A percentile compares a stretch with the other conserved stretches of the same genome.
Evolutionary conservation across 2,329 filamentous ascomycete species (phyloP).

Genomic region (Aschersonia sp.): DNA sequence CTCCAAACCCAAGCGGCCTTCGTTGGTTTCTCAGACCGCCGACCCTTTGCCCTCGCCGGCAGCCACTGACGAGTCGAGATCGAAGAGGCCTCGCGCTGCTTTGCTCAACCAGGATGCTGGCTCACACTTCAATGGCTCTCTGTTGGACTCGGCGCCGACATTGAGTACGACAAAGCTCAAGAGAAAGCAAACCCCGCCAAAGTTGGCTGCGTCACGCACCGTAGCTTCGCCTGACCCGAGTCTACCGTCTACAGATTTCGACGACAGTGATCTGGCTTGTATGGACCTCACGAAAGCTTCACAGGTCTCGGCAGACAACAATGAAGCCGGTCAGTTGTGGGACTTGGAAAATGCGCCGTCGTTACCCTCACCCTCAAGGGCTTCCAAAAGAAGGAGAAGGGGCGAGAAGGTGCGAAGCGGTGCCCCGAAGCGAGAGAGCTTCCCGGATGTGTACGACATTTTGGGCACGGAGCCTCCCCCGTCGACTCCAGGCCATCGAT

Average conservation of each 20-base stretch:
- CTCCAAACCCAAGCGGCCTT: slow-evolving; percentile 28
- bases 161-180: slow-evolving; percentile 8
- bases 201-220: slow-evolving; percentile 9
- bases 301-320: slow-evolving; percentile 18
- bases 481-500: slow-evolving; percentile 17
- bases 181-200: slow-evolving; percentile 11
- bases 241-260: slow-evolving; percentile 20
- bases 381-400: slow-evolving; percentile 38
- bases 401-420: slow-evolving; percentile 26
- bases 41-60: slow-evolving; percentile 27
- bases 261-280: slow-evolving; percentile 19
- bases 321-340: slow-evolving; percentile 26
- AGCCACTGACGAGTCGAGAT: slow-evolving; percentile 8
- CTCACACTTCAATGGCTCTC: too few relatives aligned
- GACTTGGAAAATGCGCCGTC: slow-evolving; percentile 25
- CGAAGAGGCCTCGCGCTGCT: slow-evolving; percentile 6
- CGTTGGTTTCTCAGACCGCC: slow-evolving; percentile 25
- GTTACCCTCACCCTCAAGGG: slow-evolving; percentile 20
- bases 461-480: slow-evolving; percentile 24
- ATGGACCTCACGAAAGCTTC: slow-evolving; percentile 26
- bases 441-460: slow-evolving; percentile 38
- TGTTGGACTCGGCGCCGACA: too few relatives aligned
- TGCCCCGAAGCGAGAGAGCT: slow-evolving; percentile 26
- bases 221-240: slow-evolving; percentile 8
- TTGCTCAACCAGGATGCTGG: slow-evolving; percentile 3